Conservation (phyloP, 1,284 basidiomycete species). For the Ganoderma sp. region DNA sequence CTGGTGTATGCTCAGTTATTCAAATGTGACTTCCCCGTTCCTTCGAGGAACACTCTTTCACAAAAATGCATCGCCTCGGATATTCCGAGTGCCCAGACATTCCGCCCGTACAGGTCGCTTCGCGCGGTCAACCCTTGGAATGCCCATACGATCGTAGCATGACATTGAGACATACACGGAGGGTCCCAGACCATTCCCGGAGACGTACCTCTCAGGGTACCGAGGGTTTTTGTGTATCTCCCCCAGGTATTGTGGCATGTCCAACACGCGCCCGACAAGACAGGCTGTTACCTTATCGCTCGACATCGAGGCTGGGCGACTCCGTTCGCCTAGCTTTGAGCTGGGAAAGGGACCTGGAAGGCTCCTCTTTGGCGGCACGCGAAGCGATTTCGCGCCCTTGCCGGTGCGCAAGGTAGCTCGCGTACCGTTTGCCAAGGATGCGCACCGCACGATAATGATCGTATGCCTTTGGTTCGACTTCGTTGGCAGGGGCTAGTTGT, state of each 20-base stretch:
- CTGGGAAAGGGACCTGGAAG: neutral
- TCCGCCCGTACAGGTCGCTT: neutral
- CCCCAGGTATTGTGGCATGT: neutral
- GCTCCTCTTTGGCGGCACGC: neutral
- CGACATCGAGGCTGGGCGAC: neutral
- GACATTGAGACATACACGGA: neutral
- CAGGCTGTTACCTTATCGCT: conserved; percentile 1
- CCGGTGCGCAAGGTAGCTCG: neutral
- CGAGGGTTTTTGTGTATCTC: neutral
- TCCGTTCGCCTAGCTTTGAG: neutral
- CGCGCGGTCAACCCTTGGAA: neutral
- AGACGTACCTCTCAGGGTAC: neutral
- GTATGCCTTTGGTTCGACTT: neutral
- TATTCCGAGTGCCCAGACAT: neutral
- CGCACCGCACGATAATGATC: neutral
- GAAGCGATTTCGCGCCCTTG: neutral
- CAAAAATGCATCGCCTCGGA: neutral
- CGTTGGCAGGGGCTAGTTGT: too few species aligned
- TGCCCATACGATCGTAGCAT: neutral
- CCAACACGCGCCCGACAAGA: neutral
- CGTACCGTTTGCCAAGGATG: neutral
- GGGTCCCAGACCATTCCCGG: neutral
- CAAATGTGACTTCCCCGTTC: neutral
- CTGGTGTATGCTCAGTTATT: neutral
- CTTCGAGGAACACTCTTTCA: neutral